Evolutionary conservation across 805 yeast genomes (phyloP).

Genomic region (Starmerella geochares): DNA sequence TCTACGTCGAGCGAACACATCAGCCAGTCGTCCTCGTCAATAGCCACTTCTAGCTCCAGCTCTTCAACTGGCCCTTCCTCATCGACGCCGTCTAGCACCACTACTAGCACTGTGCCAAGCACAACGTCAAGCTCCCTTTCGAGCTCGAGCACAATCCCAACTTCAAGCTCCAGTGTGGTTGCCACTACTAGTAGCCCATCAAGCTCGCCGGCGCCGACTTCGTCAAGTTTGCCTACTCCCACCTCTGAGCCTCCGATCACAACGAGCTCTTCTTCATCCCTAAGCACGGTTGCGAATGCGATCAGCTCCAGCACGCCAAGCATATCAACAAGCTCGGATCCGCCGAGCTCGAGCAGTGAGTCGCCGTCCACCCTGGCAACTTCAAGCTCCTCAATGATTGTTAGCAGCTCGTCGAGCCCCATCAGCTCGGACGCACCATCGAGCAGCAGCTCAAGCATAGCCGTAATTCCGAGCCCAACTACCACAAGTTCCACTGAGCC

Average conservation of each 20-base stretch:
- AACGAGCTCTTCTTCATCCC: neutral
- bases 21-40: neutral
- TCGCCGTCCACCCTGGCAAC: neutral
- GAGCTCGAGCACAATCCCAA: neutral
- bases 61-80: neutral
- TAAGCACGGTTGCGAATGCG: neutral
- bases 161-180: neutral
- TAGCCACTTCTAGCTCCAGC: neutral
- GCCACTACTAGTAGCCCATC: neutral
- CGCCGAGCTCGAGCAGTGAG: neutral
- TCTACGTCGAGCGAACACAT: neutral
- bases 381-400: neutral
- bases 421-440: no score
- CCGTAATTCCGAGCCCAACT: neutral
- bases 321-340: neutral
- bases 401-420: no score
- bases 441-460: neutral
- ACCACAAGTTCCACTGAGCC: neutral
- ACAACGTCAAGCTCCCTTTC: neutral
- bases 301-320: neutral
- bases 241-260: neutral
- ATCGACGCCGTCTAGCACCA: no score
- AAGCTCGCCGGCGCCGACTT: neutral
- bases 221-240: neutral
- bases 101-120: neutral